Evolutionary conservation across 1,284 basidiomycete species (phyloP).

Genomic region (Papiliotrema nemorosa): DNA sequence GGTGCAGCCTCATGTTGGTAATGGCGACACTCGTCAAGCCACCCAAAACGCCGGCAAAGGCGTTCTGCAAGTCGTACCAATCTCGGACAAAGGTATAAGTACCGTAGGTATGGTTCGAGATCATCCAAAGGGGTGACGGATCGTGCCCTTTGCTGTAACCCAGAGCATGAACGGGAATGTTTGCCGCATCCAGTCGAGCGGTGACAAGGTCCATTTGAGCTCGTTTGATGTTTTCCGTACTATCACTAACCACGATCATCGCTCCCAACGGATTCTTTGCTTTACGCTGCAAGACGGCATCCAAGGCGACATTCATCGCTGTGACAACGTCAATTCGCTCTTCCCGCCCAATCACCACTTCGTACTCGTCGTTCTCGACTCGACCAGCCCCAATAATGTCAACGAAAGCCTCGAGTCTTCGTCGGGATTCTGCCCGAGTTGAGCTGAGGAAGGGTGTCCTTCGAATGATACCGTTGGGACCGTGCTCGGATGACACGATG

Average conservation of each 20-base stretch:
- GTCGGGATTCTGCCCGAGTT: slow-evolving; percentile 65
- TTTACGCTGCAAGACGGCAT: slow-evolving; percentile 90
- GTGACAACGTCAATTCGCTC: slow-evolving; percentile 95
- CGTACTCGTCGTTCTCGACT: slow-evolving; percentile 56
- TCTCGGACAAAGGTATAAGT: slow-evolving; percentile 97
- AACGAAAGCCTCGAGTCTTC: slow-evolving; percentile 70
- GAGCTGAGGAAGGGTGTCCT: slow-evolving; percentile 82
- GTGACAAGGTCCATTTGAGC: slow-evolving; percentile 98
- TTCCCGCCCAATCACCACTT: slow-evolving; percentile 71
- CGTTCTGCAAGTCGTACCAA: slow-evolving; percentile 87
- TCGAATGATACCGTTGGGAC: slow-evolving; percentile 67
- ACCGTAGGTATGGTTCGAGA: slow-evolving; percentile 93
- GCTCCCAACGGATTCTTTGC: slow-evolving; percentile 82
- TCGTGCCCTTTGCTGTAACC: slow-evolving; percentile 96
- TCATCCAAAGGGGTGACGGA: slow-evolving; percentile 95
- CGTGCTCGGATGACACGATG: slow-evolving; percentile 80
- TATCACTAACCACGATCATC: slow-evolving; percentile 89
- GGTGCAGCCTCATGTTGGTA: slow-evolving; percentile 83
- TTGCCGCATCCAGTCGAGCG: slow-evolving; percentile 90
- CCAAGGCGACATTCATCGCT: slow-evolving; percentile 87
- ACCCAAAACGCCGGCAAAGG: slow-evolving; percentile 84
- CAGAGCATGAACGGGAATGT: slow-evolving; percentile 85
- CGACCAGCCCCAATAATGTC: slow-evolving; percentile 57
- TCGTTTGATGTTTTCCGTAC: slow-evolving; percentile 81
- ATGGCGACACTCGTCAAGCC: slow-evolving; percentile 91